Conservation (phyloP, 1,284 basidiomycete genomes). For the Mixia osmundae region DNA sequence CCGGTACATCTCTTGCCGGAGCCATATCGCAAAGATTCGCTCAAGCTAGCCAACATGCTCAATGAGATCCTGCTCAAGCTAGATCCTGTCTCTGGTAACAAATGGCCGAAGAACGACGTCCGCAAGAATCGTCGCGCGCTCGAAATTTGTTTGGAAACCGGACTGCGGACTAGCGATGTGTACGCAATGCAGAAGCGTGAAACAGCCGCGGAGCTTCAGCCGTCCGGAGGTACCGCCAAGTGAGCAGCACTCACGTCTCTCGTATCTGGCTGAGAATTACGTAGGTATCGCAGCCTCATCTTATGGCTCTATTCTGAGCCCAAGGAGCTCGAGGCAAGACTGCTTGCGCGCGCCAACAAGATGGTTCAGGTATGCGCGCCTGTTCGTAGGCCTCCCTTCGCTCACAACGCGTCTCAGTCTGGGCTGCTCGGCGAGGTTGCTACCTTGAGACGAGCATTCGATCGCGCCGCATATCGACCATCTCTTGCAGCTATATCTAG, state of each 20-base stretch:
- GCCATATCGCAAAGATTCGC: slow-evolving; percentile 27
- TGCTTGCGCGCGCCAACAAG: slow-evolving; percentile 58
- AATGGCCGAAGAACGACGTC: slow-evolving; percentile 92
- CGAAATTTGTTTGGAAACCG: slow-evolving; percentile 50
- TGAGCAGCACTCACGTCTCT: slow-evolving; percentile 8
- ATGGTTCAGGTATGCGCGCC: slow-evolving; percentile 50
- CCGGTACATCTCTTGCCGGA: slow-evolving; percentile 29
- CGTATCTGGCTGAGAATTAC: neutral
- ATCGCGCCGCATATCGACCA: neutral
- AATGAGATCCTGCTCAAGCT: slow-evolving; percentile 43
- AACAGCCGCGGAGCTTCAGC: slow-evolving; percentile 16
- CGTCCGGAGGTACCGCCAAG: no score
- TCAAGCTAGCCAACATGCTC: slow-evolving; percentile 34
- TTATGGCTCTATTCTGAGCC: slow-evolving; percentile 79
- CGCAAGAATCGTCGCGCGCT: slow-evolving; percentile 68
- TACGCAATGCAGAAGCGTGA: slow-evolving; percentile 30
- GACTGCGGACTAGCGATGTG: slow-evolving; percentile 42
- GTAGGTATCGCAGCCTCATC: slow-evolving; percentile 55
- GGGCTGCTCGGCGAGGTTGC: slow-evolving; percentile 67
- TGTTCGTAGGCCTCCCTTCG: neutral
- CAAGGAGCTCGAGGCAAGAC: slow-evolving; percentile 35
- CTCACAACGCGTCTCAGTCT: slow-evolving; percentile 27
- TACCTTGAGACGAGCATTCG: slow-evolving; percentile 25
- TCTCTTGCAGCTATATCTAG: no score
- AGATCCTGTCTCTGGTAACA: slow-evolving; percentile 47